A percentile compares a stretch with the other conserved stretches of the same genome.
phyloP scores from a whole-genome alignment of 1,284 basidiomycete species.

The Malassezia dermatis region DNA sequence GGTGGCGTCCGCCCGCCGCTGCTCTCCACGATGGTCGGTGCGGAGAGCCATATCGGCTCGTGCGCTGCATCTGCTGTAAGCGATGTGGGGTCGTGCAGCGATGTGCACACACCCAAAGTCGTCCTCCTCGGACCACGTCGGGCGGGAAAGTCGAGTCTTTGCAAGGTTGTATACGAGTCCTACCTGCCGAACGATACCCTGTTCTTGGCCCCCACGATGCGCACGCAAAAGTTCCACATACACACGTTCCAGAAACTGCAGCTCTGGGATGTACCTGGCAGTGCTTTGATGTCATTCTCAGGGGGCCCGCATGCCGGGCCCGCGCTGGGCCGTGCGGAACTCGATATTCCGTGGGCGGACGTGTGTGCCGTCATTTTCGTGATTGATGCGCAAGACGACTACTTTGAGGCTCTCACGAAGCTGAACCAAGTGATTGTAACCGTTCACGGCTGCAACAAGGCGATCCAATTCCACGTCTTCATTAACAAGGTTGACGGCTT shows the following conservation, averaged over 20 bases:
- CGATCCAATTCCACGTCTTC: constrained; percentile 78
- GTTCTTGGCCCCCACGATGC: constrained; percentile 60
- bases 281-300: constrained; percentile 51
- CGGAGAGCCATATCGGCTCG: not conserved
- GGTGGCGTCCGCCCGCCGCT: not conserved
- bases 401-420: constrained; percentile 61
- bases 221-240: constrained; percentile 18
- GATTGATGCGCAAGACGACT: constrained; percentile 74
- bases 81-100: not conserved
- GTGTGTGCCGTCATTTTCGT: constrained; percentile 65
- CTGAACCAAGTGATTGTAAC: constrained; percentile 51
- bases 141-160: constrained; percentile 84
- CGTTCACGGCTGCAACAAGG: constrained; percentile 60
- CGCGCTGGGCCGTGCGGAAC: constrained; percentile 18
- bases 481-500: constrained; percentile 91
- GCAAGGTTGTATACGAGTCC: constrained; percentile 79
- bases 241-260: constrained; percentile 85
- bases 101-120: not conserved
- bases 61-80: not conserved
- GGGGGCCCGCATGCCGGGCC: constrained; percentile 6
- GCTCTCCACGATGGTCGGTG: not conserved
- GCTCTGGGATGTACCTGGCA: constrained; percentile 86
- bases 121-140: constrained; percentile 46
- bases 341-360: constrained; percentile 27
- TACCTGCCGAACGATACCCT: constrained; percentile 76